Conservation (phyloP, 768 basidiomycete species). For the Boletus sp. region DNA sequence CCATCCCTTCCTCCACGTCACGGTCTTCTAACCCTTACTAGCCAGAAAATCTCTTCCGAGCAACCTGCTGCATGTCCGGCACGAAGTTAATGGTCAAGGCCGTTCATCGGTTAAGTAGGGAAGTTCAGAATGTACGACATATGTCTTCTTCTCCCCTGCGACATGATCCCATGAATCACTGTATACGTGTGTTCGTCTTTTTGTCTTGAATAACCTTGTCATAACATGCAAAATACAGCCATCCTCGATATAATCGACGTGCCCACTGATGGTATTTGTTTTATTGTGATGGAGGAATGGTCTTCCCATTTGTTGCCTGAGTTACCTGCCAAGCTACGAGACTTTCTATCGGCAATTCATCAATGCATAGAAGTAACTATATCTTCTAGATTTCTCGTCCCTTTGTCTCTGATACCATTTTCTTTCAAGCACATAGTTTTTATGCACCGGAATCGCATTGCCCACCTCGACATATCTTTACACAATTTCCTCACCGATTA, state of each 20-base stretch:
- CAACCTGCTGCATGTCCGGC: slow-evolving; percentile 50
- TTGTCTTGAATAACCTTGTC: not conserved
- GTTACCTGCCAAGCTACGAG: slow-evolving; percentile 48
- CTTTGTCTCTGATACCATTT: slow-evolving; percentile 1
- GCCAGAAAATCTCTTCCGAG: slow-evolving; percentile 75
- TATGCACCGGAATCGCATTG: slow-evolving; percentile 65
- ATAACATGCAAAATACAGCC: slow-evolving; percentile 40
- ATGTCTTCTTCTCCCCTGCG: slow-evolving; percentile 53
- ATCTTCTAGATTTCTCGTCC: not conserved
- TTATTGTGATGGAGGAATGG: slow-evolving; percentile 85
- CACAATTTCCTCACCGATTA: slow-evolving; percentile 69
- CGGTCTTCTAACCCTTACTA: slow-evolving; percentile 27
- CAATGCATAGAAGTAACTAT: slow-evolving; percentile 67
- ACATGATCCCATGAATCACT: slow-evolving; percentile 68
- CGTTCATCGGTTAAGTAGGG: slow-evolving; percentile 60
- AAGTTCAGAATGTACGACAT: slow-evolving; percentile 56
- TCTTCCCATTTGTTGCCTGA: slow-evolving; percentile 56
- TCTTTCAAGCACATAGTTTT: slow-evolving; percentile 58
- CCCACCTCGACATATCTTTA: slow-evolving; percentile 71
- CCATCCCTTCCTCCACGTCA: not conserved
- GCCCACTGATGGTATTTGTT: slow-evolving; percentile 49
- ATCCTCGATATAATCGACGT: slow-evolving; percentile 62
- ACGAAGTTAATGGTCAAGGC: slow-evolving; percentile 65
- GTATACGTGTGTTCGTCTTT: slow-evolving; percentile 57
- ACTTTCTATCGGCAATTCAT: slow-evolving; percentile 55